Evolutionary conservation across 2,329 filamentous ascomycete genomes (phyloP), one percentile per base, ranked within the genome.

Genomic region (Ambrosiella xylebori): DNA sequence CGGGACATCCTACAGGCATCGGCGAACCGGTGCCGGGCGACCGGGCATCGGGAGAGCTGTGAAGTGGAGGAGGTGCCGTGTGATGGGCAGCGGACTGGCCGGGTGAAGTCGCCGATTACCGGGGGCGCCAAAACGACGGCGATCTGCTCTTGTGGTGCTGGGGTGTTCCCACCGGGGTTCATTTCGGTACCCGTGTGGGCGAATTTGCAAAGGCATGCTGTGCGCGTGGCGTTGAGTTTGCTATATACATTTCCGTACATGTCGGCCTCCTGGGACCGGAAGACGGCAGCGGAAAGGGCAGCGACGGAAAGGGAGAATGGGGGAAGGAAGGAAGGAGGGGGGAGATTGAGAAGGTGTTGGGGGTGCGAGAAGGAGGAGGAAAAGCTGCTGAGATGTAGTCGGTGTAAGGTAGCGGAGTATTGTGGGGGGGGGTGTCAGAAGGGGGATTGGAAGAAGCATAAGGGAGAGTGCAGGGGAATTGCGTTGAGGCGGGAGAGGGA

Each of bases 361-460:
- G 27, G 63, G 65, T 72, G 27, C 62, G 71, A 17, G 61, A 71
- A 0, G 44, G 49, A 47, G 13, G 36, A 36, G 8, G 44, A 13
- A 1, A 57, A 17, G 35, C 39, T 51, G 12, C 15, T 40, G 64
- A 73, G 66, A 61, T 80, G 77, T 60, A 60, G 62, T 55, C 63
- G 71, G 7, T 81, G 78, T 59, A 64, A 66, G 61, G 65, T 64
- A 54, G 73, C 65, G 11, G 70, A 65, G 61, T 82, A 81, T 57
- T 82, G 78, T 65, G 75, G 73, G 2, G 59, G 58, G 0, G 71
- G 73, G 54, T 82, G 78, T 57, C 78, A 81, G 69, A 73, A 71
- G 65, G 69, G 67, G 62, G 74, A 79, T 59, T 81, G 77, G 77
- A 74, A 71, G 63, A 73, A 68, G 63, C 77, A 81, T 64, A 66